Evolutionary conservation across 371 early-diverging fungal genomes (phyloP), one percentile per base, ranked within the genome.

Genomic region (Entomophthora muscae): DNA sequence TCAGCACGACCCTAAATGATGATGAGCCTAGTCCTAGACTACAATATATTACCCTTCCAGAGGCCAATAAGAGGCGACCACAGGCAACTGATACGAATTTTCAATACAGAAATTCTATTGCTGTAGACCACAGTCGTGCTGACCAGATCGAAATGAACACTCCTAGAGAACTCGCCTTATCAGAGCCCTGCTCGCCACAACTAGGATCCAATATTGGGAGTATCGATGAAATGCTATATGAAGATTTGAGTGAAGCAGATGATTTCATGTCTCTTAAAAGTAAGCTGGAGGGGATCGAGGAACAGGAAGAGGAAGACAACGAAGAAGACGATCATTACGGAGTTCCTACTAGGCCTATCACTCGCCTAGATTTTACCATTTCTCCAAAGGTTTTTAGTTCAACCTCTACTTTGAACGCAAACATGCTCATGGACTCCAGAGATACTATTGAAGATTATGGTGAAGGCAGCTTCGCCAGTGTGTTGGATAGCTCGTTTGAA

Each of bases 191-290:
- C 42, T 61, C 42, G 26, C 31, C 31, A 12, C 42, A 61, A 7
- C n/a, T n/a, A 29, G 22, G 5, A 23, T 21, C 12, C 7, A 23
- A 26, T 10, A 42, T 22, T 32, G 61, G 31, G 22, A 42, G 31
- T 21, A 3, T 33, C 7, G 42, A 42, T 51, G 33, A 61, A 10
- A 42, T 32, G 10, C 32, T 33, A 2, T 61, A 42, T 33, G 61
- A 61, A 24, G 61, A 61, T 51, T 24, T 61, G 12, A 61, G 61
- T 33, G 61, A 61, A 51, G 61, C 61, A 2, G 52, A 42, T 51
- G 61, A 51, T 24, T 61, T 61, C 26, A 33, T 22, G n/a, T 61
- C 61, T 12, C 21, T 61, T 33, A 30, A 30, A 3, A 24, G 33
- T 32, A 12, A 24, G 42, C 22, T 33, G 22, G 61, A 61, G n/a